Percentiles rank a stretch among this genome's conserved stretches.
Evolutionary conservation across 768 basidiomycete genomes (phyloP).

Genomic region (Piloderma croceum): DNA sequence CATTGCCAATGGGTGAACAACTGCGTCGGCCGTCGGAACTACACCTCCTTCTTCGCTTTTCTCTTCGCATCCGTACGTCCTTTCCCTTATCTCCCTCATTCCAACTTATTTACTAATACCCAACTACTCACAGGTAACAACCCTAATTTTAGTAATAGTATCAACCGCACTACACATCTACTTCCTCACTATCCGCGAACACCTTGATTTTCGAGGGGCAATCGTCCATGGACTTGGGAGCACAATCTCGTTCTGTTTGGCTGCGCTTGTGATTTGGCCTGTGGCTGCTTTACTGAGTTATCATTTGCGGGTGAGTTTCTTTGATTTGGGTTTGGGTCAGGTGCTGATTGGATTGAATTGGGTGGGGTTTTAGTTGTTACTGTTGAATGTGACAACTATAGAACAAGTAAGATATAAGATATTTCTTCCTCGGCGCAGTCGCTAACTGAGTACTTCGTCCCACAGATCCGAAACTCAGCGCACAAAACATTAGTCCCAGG

Average conservation of each 20-base stretch:
- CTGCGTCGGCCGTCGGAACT: conserved; percentile 92
- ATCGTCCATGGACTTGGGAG: conserved; percentile 41
- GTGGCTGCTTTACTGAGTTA: conserved; percentile 74
- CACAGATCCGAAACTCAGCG: conserved; percentile 79
- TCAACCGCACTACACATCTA: conserved; percentile 82
- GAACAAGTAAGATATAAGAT: conserved; percentile 64
- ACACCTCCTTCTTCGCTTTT: conserved; percentile 86
- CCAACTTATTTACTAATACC: conserved; percentile 8
- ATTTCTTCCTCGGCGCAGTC: conserved; percentile 9
- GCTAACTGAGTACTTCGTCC: conserved; percentile 6
- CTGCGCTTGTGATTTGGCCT: conserved; percentile 75
- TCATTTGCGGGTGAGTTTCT: conserved; percentile 71
- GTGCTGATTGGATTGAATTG: too few species aligned
- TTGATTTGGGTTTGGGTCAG: conserved; percentile 3
- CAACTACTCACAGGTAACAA: conserved; percentile 48
- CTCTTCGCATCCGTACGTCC: conserved; percentile 67
- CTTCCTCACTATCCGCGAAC: conserved; percentile 50
- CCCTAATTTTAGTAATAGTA: conserved; percentile 68
- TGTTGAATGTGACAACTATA: conserved; percentile 91
- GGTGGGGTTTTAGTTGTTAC: conserved; percentile 66
- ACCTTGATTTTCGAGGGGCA: conserved; percentile 37
- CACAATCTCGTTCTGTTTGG: conserved; percentile 72
- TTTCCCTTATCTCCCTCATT: conserved; percentile 7
- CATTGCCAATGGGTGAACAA: conserved; percentile 93
- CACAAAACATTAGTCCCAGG: conserved; percentile 64